Conservation (phyloP, 371 early-diverging fungal genomes). For the Haplosporangium sp. region DNA sequence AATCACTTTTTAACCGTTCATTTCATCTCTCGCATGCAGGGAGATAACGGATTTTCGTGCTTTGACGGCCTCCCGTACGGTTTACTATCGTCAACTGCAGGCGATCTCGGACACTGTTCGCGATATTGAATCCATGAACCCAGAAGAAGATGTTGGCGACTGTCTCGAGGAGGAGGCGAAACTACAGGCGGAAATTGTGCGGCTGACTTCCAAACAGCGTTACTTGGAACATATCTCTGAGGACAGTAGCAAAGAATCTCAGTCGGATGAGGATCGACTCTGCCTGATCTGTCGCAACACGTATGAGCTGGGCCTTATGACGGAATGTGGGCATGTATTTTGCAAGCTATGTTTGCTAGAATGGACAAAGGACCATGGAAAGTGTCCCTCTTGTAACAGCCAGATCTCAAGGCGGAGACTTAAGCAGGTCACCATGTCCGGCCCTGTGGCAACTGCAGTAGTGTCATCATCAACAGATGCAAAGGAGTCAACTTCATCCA, state of each 20-base stretch:
- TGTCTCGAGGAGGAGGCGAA: constrained; percentile 39
- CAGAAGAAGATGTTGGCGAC: constrained; percentile 37
- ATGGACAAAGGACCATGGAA: constrained; percentile 59
- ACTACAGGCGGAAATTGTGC: constrained; percentile 25
- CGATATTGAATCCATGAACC: constrained; percentile 45
- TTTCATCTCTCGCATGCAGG: neutral
- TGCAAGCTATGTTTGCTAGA: constrained; percentile 58
- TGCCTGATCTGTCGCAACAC: constrained; percentile 69
- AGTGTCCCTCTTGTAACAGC: constrained; percentile 58
- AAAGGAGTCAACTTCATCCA: no score
- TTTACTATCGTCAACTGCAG: constrained; percentile 69
- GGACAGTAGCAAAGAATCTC: constrained; percentile 21
- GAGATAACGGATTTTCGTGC: constrained; percentile 26
- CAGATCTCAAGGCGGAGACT: constrained; percentile 16
- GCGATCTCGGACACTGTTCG: constrained; percentile 62
- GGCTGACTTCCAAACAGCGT: constrained; percentile 51
- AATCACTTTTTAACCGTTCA: neutral
- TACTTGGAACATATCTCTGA: constrained; percentile 60
- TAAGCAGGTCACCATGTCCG: constrained; percentile 19
- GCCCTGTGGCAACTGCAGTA: neutral
- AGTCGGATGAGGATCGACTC: constrained; percentile 36
- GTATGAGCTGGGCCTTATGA: constrained; percentile 65
- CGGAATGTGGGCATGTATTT: constrained; percentile 71
- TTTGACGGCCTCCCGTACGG: constrained; percentile 58
- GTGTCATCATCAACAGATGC: neutral